Percentiles rank a stretch among this genome's conserved stretches.
Conservation (phyloP, 1,139 yeast genomes). For the Pichia sp. region DNA sequence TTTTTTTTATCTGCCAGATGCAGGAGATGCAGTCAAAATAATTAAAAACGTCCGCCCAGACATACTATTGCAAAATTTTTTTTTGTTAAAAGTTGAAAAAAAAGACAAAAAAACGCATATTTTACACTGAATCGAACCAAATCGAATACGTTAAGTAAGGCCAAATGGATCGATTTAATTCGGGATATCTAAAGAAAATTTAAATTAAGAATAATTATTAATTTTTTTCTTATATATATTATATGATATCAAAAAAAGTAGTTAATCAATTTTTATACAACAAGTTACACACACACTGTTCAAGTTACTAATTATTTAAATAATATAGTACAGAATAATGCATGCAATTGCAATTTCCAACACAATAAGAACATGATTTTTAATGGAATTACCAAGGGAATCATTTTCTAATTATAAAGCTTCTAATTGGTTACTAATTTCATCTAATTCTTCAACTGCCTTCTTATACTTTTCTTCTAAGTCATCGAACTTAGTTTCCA, state of each 20-base stretch:
- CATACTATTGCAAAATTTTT: too few species aligned
- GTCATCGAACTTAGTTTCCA: slow-evolving; percentile 91
- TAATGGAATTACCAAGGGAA: background rate
- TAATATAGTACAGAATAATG: slow-evolving; percentile 6
- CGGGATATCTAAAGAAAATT: background rate
- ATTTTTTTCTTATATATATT: background rate
- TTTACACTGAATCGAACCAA: too few species aligned
- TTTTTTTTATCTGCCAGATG: too few species aligned
- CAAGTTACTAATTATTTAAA: background rate
- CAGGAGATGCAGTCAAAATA: too few species aligned
- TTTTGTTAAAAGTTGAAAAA: too few species aligned
- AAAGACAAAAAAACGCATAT: too few species aligned
- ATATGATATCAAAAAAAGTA: background rate
- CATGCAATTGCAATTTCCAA: slow-evolving; percentile 7
- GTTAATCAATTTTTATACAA: background rate
- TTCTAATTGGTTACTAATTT: slow-evolving; percentile 89
- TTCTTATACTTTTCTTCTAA: slow-evolving; percentile 70
- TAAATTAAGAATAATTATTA: background rate
- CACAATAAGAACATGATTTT: background rate
- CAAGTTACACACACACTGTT: background rate
- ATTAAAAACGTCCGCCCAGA: too few species aligned
- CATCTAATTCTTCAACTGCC: slow-evolving; percentile 88
- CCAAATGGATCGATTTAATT: too few species aligned
- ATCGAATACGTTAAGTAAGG: too few species aligned
- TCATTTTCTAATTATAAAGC: slow-evolving; percentile 46